Base-by-base conservation (phyloP, 768 basidiomycete genomes). In the Dictyophora rubrovolvata region DNA sequence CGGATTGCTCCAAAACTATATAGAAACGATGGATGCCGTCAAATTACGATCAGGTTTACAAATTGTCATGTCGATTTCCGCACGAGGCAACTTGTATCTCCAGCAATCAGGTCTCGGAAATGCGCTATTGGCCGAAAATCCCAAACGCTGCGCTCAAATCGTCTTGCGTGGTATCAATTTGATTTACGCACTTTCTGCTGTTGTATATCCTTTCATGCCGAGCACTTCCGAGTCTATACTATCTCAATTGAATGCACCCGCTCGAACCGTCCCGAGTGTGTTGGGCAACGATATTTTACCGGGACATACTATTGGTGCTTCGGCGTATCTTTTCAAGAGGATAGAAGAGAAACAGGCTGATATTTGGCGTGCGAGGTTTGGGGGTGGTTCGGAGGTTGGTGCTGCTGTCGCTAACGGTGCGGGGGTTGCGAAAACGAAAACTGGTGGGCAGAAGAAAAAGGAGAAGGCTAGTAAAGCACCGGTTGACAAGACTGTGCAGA, bases 191-290 rank as follows among this genome's bases (percentile, higher is more conserved):
- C 78, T 99, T 59, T 87, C 91, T 12, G 86, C 84, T 28, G 76
- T 96, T 64, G 72, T 92, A 63, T 87, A 93, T 68, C 95, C 96
- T 0, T 99, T 92, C 84, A 97, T 99, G 93, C 96, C 96, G 46
- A 79, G 85, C 12, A 95, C 90, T 0, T 84, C 87, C 36, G 82
- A 81, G 22, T 77, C 84, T 2, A 93, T 99, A 63, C 77, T 95
- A 56, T 66, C 70, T 18, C 96, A 99, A 67, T 80, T 98, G 63
- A 91, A 96, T 67, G 93, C 93, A 0, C 93, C 93, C 1, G 79
- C 87, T 5, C 85, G 95, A 34, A 75, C 79, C 9, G 85, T 95
- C 2, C 89, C 95, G 1, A 78, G 79, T 58, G 76, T 76, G 9
- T 74, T 96, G 63, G 74, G 79, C 5, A 84, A 82, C 64, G 96